A percentile compares a stretch with the other conserved stretches of the same genome.
Evolutionary conservation across 106 monocot genomes (phyloP).

Genomic region (Acorus calamus): DNA sequence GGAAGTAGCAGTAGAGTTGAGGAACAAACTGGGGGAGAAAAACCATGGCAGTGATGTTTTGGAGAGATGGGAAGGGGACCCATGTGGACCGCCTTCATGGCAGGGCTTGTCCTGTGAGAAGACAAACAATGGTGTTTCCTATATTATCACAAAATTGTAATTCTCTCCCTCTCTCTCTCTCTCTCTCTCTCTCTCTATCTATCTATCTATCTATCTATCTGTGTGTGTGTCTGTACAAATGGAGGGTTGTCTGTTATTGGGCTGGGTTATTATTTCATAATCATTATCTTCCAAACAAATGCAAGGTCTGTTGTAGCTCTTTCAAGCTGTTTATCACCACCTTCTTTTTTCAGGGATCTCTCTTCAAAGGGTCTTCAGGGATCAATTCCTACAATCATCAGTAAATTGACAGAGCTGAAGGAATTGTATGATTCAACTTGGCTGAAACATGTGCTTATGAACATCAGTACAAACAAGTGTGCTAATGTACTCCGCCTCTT

Average conservation of each 20-base stretch:
- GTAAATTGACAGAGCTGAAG: constrained; percentile 26
- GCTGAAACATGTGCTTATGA: constrained; percentile 1
- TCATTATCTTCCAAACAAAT: neutral
- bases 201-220: neutral
- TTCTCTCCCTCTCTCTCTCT: constrained; percentile 10
- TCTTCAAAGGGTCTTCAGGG: constrained; percentile 31
- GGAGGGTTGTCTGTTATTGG: too few relatives aligned
- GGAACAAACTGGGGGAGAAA: constrained; percentile 12
- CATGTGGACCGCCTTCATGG: constrained; percentile 31
- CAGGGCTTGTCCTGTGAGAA: constrained; percentile 21
- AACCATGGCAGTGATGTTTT: constrained; percentile 22
- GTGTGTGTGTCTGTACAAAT: too few relatives aligned
- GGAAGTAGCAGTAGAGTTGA: constrained; percentile 17
- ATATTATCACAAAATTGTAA: constrained; percentile 30
- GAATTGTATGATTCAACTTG: constrained; percentile 28
- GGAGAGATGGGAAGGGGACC: constrained; percentile 27
- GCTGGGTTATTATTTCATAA: neutral
- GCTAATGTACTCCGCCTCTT: too few relatives aligned
- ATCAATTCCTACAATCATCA: constrained; percentile 20
- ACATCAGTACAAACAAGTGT: too few relatives aligned
- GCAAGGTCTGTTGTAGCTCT: neutral
- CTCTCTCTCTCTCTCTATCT: neutral
- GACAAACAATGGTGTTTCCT: constrained; percentile 9
- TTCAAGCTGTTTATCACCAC: too few relatives aligned
- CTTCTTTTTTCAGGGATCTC: constrained; percentile 28